Evolutionary conservation across 371 early-diverging fungal species (phyloP).

Genomic region (Globomyces sp.): DNA sequence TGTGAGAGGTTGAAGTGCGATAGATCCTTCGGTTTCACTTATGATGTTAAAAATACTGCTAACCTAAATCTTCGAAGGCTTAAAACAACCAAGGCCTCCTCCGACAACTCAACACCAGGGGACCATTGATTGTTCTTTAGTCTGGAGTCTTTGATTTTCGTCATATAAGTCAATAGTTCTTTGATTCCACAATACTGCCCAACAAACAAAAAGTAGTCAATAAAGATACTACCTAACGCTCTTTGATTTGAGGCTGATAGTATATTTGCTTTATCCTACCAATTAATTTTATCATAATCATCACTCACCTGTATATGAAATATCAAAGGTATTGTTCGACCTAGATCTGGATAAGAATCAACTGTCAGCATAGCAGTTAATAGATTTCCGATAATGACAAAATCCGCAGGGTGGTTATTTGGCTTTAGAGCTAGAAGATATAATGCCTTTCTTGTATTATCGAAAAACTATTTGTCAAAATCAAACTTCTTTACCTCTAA

Average conservation of each 20-base stretch:
- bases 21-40: conserved; percentile 6
- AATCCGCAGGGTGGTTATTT: conserved; percentile 50
- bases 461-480: conserved; percentile 11
- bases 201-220: conserved; percentile 53
- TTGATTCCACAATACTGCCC: conserved; percentile 40
- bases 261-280: conserved; percentile 25
- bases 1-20: neutral
- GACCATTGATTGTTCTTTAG: conserved; percentile 23
- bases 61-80: conserved; percentile 3
- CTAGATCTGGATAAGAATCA: conserved; percentile 61
- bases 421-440: neutral
- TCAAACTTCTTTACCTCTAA: neutral
- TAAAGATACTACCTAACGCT: conserved; percentile 56
- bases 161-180: conserved; percentile 26
- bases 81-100: conserved; percentile 10
- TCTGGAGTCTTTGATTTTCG: conserved; percentile 19
- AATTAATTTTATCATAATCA: conserved; percentile 19
- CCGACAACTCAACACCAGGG: conserved; percentile 14
- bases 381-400: conserved; percentile 54
- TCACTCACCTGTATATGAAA: conserved; percentile 45
- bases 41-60: neutral
- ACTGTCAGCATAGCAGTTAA: conserved; percentile 48
- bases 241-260: conserved; percentile 50
- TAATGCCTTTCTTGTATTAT: neutral
- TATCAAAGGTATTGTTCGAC: conserved; percentile 61